Conservation (phyloP, 2,329 filamentous ascomycete species). For the Pyrenophora seminiperda region DNA sequence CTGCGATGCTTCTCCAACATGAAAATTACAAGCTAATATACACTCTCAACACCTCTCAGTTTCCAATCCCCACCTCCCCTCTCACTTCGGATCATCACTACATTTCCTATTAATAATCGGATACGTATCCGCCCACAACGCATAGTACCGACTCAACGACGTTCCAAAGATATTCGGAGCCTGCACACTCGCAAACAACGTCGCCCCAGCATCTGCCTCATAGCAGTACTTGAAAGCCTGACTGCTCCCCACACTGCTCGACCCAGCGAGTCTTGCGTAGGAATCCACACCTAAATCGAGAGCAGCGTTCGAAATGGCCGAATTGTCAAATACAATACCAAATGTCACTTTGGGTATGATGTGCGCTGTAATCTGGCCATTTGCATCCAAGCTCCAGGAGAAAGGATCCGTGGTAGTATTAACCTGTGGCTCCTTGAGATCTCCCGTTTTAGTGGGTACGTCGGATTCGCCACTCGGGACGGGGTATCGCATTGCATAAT, state of each 20-base stretch:
- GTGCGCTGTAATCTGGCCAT: neutral
- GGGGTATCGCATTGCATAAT: neutral
- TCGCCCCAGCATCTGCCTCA: neutral
- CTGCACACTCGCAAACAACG: neutral
- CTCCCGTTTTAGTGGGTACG: neutral
- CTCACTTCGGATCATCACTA: too few relatives aligned
- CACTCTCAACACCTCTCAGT: too few relatives aligned
- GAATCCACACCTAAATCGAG: neutral
- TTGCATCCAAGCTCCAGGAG: neutral
- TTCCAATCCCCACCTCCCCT: too few relatives aligned
- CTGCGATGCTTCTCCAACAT: too few relatives aligned
- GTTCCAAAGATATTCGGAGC: neutral
- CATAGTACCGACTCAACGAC: too few relatives aligned
- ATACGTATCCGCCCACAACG: too few relatives aligned
- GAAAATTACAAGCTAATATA: too few relatives aligned
- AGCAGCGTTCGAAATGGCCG: neutral
- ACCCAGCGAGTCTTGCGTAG: neutral
- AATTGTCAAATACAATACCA: conserved; percentile 2
- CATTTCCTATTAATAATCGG: too few relatives aligned
- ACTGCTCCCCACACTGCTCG: neutral
- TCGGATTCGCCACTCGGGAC: neutral
- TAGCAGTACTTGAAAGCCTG: neutral
- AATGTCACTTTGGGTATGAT: conserved; percentile 2
- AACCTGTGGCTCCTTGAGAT: too few relatives aligned
- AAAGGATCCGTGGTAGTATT: neutral